phyloP scores from a whole-genome alignment of 176 grass and related monocot genomes.

The Areca catechu region DNA sequence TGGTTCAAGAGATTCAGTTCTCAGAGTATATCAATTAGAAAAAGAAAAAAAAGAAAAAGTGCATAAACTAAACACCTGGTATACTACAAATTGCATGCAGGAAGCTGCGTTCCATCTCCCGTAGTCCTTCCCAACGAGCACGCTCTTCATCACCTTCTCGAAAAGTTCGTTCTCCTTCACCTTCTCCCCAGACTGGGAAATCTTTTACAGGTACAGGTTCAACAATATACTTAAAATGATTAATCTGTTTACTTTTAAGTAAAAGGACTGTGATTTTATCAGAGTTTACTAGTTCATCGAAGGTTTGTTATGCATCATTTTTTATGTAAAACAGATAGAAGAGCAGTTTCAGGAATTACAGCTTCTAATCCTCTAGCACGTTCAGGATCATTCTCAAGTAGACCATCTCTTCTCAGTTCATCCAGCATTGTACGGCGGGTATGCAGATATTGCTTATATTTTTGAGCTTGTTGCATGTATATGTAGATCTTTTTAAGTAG shows the following conservation, averaged over 20 bases:
- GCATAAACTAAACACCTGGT: too few species aligned
- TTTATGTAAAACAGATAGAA: slow-evolving; percentile 38
- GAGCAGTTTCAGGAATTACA: slow-evolving; percentile 36
- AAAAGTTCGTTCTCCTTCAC: slow-evolving; percentile 17
- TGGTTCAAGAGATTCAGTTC: too few species aligned
- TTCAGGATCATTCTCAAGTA: slow-evolving; percentile 50
- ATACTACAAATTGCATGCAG: slow-evolving; percentile 24
- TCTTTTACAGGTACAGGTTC: slow-evolving; percentile 6
- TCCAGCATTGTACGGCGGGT: slow-evolving; percentile 69
- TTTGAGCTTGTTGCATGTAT: neutral
- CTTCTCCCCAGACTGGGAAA: slow-evolving; percentile 21
- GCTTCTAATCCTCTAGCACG: slow-evolving; percentile 32
- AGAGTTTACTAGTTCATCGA: too few species aligned
- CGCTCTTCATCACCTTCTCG: slow-evolving; percentile 54
- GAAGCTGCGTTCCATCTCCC: slow-evolving; percentile 48
- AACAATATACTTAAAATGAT: too few species aligned
- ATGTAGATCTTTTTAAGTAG: neutral
- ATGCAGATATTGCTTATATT: slow-evolving; percentile 2
- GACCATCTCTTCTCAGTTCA: slow-evolving; percentile 69
- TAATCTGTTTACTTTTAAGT: too few species aligned
- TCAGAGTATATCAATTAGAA: too few species aligned
- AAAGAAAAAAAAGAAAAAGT: too few species aligned
- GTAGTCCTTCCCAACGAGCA: slow-evolving; percentile 45
- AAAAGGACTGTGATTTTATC: too few species aligned
- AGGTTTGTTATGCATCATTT: neutral